A percentile compares a stretch with the other conserved stretches of the same genome.
phyloP scores from a whole-genome alignment of 148 eudicot species.

The Fagopyrum esculentum region DNA sequence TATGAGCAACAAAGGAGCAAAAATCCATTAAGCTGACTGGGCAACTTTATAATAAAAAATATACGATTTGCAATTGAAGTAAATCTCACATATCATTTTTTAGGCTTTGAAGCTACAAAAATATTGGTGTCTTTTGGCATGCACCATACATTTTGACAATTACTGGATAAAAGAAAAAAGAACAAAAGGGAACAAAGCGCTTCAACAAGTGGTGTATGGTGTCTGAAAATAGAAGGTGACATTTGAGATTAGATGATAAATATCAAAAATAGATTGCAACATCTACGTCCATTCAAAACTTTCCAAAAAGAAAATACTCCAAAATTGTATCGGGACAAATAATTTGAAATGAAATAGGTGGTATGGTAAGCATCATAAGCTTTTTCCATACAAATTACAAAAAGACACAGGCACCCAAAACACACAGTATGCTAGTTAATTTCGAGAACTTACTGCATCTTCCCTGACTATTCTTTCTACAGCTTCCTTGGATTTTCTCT shows the following conservation, averaged over 20 bases:
- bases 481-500: background rate
- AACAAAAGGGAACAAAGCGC: background rate
- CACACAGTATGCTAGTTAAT: background rate
- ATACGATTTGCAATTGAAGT: background rate
- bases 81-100: background rate
- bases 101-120: background rate
- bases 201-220: background rate
- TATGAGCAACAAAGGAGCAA: background rate
- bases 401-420: background rate
- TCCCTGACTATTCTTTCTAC: constrained; percentile 41
- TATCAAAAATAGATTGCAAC: background rate
- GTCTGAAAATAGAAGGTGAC: background rate
- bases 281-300: background rate
- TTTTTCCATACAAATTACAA: background rate
- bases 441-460: constrained; percentile 51
- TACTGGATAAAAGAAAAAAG: background rate
- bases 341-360: background rate
- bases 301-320: background rate
- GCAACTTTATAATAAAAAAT: background rate
- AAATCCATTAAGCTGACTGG: background rate
- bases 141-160: background rate
- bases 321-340: background rate
- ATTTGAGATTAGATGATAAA: background rate
- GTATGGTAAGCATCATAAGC: background rate
- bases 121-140: background rate